Evolutionary conservation across 371 early-diverging fungal species (phyloP).

Genomic region (Saksenaea vasiformis): DNA sequence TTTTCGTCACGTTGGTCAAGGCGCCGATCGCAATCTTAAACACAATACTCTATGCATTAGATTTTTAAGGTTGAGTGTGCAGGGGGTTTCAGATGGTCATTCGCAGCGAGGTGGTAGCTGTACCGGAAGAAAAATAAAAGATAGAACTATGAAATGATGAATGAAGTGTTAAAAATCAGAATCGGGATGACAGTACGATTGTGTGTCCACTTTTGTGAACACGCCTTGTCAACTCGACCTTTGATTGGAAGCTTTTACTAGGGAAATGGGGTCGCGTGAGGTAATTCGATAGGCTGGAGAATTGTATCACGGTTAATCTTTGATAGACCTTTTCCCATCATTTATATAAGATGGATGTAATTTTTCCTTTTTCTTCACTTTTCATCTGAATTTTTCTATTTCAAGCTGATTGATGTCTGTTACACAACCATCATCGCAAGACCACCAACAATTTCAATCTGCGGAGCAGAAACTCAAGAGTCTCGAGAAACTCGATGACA

Average conservation of each 20-base stretch:
- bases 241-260: background rate
- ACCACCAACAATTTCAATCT: slow-evolving; percentile 26
- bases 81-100: background rate
- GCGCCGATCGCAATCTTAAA: background rate
- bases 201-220: background rate
- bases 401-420: slow-evolving; percentile 9
- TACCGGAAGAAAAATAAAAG: background rate
- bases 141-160: background rate
- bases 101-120: background rate
- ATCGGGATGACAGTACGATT: background rate
- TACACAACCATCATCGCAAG: slow-evolving; percentile 8
- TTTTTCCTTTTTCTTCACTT: slow-evolving; percentile 12
- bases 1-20: background rate
- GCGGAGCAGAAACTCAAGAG: slow-evolving; percentile 40
- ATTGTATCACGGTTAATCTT: background rate
- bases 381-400: background rate
- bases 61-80: too few relatives aligned
- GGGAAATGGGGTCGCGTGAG: background rate
- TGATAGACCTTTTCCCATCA: background rate
- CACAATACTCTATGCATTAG: too few relatives aligned
- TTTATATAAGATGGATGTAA: background rate
- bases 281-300: background rate
- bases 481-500: slow-evolving; percentile 37
- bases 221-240: background rate
- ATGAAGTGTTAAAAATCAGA: too few relatives aligned